These are phyloP conservation scores for Acacia acuminata DNA, from an alignment of 306 rosid species.

Conservation along the genomic window DNA sequence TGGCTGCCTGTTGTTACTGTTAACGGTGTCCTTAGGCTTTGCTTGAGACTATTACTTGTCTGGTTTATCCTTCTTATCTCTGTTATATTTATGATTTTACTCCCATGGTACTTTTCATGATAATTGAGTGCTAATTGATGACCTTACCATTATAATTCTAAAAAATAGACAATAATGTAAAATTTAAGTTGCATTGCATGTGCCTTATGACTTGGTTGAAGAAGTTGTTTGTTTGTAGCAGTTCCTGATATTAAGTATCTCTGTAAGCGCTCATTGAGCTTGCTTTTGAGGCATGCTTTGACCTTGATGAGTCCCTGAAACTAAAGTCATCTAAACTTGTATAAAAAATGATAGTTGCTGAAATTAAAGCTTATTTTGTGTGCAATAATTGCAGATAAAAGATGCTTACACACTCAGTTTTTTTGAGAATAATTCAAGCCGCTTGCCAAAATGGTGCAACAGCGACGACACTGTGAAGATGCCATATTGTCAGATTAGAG, in stretches of 20 bases:
- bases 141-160: background rate
- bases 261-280: no score
- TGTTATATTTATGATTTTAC: background rate
- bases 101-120: background rate
- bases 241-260: no score
- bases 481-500: conserved; percentile 92
- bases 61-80: background rate
- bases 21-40: background rate
- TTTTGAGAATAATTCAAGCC: conserved; percentile 79
- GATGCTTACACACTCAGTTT: conserved; percentile 90
- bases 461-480: conserved; percentile 74
- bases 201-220: conserved; percentile 1
- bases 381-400: conserved; percentile 68
- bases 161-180: no score
- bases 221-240: background rate
- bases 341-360: no score
- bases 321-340: no score
- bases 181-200: background rate
- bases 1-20: background rate
- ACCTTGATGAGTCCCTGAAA: no score
- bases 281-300: no score
- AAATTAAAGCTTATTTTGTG: conserved; percentile 4
- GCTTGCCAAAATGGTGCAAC: conserved; percentile 92
- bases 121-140: background rate
- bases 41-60: background rate